Evolutionary conservation across 257 asterid genomes (phyloP).

Genomic region (Haberlea rhodopensis): DNA sequence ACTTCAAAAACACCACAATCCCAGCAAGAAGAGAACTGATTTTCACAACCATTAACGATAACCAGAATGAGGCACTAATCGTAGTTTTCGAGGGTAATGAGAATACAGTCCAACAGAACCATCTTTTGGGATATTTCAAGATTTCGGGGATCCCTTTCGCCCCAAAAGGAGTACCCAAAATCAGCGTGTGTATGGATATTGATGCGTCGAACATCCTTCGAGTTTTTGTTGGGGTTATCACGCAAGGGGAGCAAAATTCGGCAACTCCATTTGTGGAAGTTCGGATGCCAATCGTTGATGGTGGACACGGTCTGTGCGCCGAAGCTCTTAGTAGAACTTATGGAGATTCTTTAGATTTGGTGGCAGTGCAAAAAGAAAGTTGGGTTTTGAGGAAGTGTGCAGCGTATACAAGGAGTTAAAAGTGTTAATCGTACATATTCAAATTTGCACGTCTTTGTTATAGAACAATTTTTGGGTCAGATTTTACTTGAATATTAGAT

Average conservation of each 20-base stretch:
- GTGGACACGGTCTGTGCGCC: slow-evolving; percentile 90
- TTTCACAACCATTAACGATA: slow-evolving; percentile 67
- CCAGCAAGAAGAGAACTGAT: slow-evolving; percentile 53
- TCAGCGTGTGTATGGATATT: slow-evolving; percentile 74
- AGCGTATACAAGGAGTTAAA: not conserved
- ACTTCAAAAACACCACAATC: no score
- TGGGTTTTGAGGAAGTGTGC: not conserved
- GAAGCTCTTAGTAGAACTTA: slow-evolving; percentile 56
- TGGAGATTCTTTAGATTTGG: slow-evolving; percentile 69
- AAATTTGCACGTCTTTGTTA: not conserved
- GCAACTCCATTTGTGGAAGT: no score
- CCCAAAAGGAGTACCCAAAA: no score
- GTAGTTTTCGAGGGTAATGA: slow-evolving; percentile 71
- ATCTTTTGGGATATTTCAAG: slow-evolving; percentile 72
- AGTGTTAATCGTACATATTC: not conserved
- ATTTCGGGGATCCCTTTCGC: slow-evolving; percentile 68
- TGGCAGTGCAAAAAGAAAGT: slow-evolving; percentile 57
- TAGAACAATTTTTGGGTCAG: not conserved
- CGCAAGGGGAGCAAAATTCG: slow-evolving; percentile 42
- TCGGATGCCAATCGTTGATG: slow-evolving; percentile 82
- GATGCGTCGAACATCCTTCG: slow-evolving; percentile 67
- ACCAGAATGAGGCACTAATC: slow-evolving; percentile 68
- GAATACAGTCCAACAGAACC: slow-evolving; percentile 47
- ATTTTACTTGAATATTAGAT: not conserved
- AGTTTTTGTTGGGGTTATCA: slow-evolving; percentile 53